Evolutionary conservation across 768 basidiomycete genomes (phyloP), one percentile per base, ranked within the genome.

Genomic region (Pleurotus platypus): DNA sequence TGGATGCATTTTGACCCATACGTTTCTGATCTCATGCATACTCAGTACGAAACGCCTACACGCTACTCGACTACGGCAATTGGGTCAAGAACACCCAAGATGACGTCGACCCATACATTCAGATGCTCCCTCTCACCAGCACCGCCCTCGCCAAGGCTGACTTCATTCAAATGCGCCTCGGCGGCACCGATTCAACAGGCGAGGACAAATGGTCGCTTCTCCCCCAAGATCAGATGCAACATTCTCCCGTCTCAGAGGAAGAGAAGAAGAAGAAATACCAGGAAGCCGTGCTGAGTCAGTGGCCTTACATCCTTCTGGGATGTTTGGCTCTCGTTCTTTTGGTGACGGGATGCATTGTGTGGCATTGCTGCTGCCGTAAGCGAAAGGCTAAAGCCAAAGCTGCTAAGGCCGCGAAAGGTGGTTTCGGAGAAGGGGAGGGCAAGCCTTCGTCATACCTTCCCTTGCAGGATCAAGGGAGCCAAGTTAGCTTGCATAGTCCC

Each of bases 31-130:
- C 38, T 47, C 12, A 61, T 56, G 22, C 24, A 13, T 49, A n/a
- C 18, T 24, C 60, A 92, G 90, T 92, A 59, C 87, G 90, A 12
- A 92, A 90, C 63, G 72, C 78, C 1, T 92, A 92, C 67, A 80
- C 84, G 3, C 76, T 90, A 8, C 74, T 92, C 49, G 79, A 89
- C 69, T 91, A 81, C 63, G 91, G 90, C 30, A 75, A 86, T 65
- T 85, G 87, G 73, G 75, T 89, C 60, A 69, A 78, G 12, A 77
- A 73, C 24, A 73, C 78, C 7, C 74, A 70, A 35, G 75, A 76
- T 64, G 73, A 76, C 11, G 76, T 67, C 16, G 73, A 80, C 27
- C 90, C 90, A 2, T 92, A 79, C 66, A 75, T 91, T 49, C 90
- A 92, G 65, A 72, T 92, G 57, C 71, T 86, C 22, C 77, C 90